Evolutionary conservation across 345 rosid genomes (phyloP).

Genomic region (Camelina neglecta): DNA sequence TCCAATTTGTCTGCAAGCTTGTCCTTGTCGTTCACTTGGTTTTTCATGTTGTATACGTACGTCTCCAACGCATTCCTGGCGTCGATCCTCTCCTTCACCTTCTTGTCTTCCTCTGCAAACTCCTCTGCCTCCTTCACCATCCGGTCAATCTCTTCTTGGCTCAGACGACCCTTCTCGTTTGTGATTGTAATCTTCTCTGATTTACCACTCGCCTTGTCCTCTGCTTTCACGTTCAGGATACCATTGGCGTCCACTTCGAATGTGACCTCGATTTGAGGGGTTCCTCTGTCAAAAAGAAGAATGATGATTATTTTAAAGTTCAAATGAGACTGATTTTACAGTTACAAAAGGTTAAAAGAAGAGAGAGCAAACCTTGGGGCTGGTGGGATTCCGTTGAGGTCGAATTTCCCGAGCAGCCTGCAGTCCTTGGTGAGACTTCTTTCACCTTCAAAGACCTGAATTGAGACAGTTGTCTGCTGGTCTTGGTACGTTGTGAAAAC

Average conservation of each 20-base stretch:
- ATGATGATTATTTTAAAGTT: background rate
- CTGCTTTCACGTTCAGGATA: conserved; percentile 47
- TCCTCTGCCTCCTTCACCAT: conserved; percentile 48
- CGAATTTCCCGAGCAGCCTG: conserved; percentile 47
- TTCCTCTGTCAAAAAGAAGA: conserved; percentile 30
- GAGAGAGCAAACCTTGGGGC: conserved; percentile 43
- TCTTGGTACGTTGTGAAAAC: conserved; percentile 49
- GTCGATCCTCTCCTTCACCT: conserved; percentile 61
- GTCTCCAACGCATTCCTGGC: conserved; percentile 91
- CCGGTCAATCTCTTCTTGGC: conserved; percentile 45
- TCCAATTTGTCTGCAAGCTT: conserved; percentile 96
- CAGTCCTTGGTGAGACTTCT: conserved; percentile 52
- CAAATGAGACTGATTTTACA: background rate
- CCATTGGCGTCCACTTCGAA: conserved; percentile 50
- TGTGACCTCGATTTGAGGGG: conserved; percentile 48
- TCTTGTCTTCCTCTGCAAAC: conserved; percentile 48
- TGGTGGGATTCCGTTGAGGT: conserved; percentile 47
- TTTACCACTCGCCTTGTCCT: conserved; percentile 49
- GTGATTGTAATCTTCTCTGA: conserved; percentile 44
- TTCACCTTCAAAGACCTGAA: conserved; percentile 52
- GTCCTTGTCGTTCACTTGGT: conserved; percentile 90
- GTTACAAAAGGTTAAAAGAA: background rate
- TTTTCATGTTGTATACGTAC: conserved; percentile 90
- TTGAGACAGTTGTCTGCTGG: conserved; percentile 45
- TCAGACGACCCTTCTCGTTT: conserved; percentile 43